Evolutionary conservation across 2,329 filamentous ascomycete genomes (phyloP), one percentile per base, ranked within the genome.

Genomic region (Cladosporium austrohemisphaericum): DNA sequence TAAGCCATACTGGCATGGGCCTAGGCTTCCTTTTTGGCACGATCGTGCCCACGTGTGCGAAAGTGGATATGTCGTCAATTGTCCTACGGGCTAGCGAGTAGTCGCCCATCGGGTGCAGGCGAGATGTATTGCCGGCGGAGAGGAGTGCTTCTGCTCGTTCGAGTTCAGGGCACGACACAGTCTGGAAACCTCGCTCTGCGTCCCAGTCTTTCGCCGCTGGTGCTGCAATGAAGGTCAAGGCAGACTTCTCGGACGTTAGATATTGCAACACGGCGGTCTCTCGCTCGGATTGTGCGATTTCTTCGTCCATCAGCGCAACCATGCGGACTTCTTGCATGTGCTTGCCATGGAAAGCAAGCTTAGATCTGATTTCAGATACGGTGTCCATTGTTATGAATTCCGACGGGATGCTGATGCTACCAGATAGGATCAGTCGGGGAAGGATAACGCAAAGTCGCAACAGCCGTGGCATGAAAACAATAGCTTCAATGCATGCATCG

Each of bases 1-100:
- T 47, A n/a, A 47, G 33, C 44, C 44, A 47, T 9, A 47, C 44
- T 2, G 44, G 44, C 44, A 47, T 47, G 6, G 44, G 25, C 5
- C 44, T 22, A 14, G 25, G 23, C 18, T 47, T 47, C 25, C 29
- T 47, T n/a, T 47, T 47, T 3, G 26, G 18, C 2, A 37, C 44
- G 4, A 47, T 22, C 23, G 26, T 38, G 33, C 44, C 44, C 14
- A 19, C 23, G n/a, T 47, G 25, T 5, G 25, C 44, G 16, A 31
- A 36, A n/a, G 25, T 25, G 11, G 33, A 38, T 6, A 47, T 38
- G 25, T 47, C 44, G 25, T 47, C 44, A 5, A 37, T 19, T 7
- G 33, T 36, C n/a, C 44, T 36, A 11, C 44, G 44, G 11, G 44
- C 44, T 9, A 13, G 16, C 2, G 44, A 37, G 23, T 47, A 47